Evolutionary conservation across 495 filamentous ascomycete species (phyloP), one percentile per base, ranked within the genome.

Genomic region (Hypoxylon lienhwacheense): DNA sequence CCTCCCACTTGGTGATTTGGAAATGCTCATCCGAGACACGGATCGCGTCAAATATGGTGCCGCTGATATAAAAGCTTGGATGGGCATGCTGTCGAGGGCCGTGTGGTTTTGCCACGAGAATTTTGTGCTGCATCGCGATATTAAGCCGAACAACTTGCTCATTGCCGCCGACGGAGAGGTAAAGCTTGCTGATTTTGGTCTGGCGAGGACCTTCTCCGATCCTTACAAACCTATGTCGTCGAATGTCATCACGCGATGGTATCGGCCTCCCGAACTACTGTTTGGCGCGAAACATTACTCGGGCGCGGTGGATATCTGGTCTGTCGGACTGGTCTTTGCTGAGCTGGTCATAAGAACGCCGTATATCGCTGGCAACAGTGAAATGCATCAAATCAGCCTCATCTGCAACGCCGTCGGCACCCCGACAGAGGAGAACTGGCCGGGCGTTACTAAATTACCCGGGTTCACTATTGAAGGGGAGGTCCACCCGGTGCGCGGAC

Each of bases 101-200:
- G 85, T 97, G 14, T 95, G 88, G 87, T 97, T 92, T 75, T 97
- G 95, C 73, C 95, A 99, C 70, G 88, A 89, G 67, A 95, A 93
- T 68, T 90, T 85, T 57, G 82, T 99, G 2, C 76, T 99, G 33
- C 95, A 99, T 73, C 88, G 93, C 55, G 95, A 99, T 76, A 97
- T 99, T 76, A 99, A 99, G 69, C 92, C 93, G 24, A 97, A 97
- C 81, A 97, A 99, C 71, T 74, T 97, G 65, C 81, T 99, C 36
- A 93, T 97, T 54, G 90, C 91, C 10, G 85, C 90, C 8, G 86
- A 96, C 65, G 92, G 93, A 15, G 88, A 91, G 64, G 82, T 97
- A 52, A 99, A 95, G 67, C 80, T 99, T 34, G 95, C 93, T 4
- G 93, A 99, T 86, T 99, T 99, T 66, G 93, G 93, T 76, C 81